Evolutionary conservation across 768 basidiomycete species (phyloP), one percentile per base, ranked within the genome.

Genomic region (Phlebiopsis gigantea): DNA sequence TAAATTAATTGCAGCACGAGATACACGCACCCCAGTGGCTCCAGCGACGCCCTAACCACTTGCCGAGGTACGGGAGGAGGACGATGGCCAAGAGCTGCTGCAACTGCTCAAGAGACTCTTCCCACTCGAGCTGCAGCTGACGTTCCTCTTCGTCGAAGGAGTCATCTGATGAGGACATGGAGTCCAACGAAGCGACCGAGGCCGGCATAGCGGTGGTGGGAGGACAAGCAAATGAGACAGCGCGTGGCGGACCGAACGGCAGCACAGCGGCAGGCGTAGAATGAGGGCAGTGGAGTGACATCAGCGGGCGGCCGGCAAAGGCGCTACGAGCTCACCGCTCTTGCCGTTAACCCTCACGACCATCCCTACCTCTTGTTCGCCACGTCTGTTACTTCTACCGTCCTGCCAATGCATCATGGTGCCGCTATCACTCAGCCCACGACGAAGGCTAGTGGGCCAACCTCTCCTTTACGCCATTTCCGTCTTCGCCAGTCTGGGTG

Each of bases 101-200:
- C 45, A 97, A 78, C 68, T 97, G 93, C 58, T 85, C 73, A 49
- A 96, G 66, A 65, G 88, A 90, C 70, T 97, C 94, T 65, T 93
- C 87, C 94, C 94, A 96, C 74, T 97, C 94, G 68, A 88, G 80
- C 70, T 94, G 89, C 2, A 90, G 88, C 46, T 87, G 75, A 41
- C 77, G 81, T 63, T 82, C 83, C 64, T 93, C 90, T 57, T 89
- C 88, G 68, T 84, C 83, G 67, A 81, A 82, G 30, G 80, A 83
- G 55, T 60, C 64, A 39, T 71, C 70, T 12, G 79, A 34, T 31
- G 50, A 78, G 19, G 75, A 73, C 4, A 71, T 79, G 55, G 81
- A 79, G 71, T 89, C 87, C 57, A 87, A 65, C 30, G 86, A 90
- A 61, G 70, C 68, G 59, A 79, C 73, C 28, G 87, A 90, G 42